Base-by-base conservation (phyloP, 1,284 basidiomycete species). In the Ganoderma boninense region DNA sequence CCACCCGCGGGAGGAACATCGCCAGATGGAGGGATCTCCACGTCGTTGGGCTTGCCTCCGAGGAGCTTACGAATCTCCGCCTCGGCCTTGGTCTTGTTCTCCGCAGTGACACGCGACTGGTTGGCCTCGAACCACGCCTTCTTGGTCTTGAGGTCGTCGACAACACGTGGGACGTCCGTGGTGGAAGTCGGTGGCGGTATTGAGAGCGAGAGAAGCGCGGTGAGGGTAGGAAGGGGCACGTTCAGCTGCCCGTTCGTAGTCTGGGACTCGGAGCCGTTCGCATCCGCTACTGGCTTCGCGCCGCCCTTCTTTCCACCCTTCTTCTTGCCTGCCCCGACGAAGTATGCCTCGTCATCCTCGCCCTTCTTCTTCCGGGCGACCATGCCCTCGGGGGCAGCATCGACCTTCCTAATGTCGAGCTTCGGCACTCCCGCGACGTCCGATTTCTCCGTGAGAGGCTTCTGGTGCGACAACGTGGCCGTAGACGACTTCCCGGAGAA, bases 141-240 rank as follows among this genome's bases (percentile, higher is more conserved):
- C 88, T 99, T 99, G 68, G 91, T 95, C 83, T 94, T 93, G 69
- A 99, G 86, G 80, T 98, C 95, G 78, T 95, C 93, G 71, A 99
- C 87, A 46, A 96, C 91, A 66, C 95, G 93, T 64, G 91, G 87
- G 43, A 97, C 87, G 78, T 99, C 97, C 16, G 87, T 85, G 62
- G 89, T 83, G 56, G 92, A 92, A 11, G 91, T 86, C 0, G 98
- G 98, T 29, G 97, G 95, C 38, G 96, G 92, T 78, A 99, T 99
- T 65, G 95, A 96, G 43, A 99, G 87, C 18, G 90, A 86, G 69
- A 98, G 88, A 62, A 99, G 89, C 1, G 97, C 97, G 56, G 93
- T 89, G 62, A 99, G 90, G 13, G 94, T 97, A 43, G 92, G 83
- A 69, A 98, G 89, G 4, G 96, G 95, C 62, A 99, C 85, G 80